phyloP scores from a whole-genome alignment of 1,284 basidiomycete species.

The Irpex sp. region DNA sequence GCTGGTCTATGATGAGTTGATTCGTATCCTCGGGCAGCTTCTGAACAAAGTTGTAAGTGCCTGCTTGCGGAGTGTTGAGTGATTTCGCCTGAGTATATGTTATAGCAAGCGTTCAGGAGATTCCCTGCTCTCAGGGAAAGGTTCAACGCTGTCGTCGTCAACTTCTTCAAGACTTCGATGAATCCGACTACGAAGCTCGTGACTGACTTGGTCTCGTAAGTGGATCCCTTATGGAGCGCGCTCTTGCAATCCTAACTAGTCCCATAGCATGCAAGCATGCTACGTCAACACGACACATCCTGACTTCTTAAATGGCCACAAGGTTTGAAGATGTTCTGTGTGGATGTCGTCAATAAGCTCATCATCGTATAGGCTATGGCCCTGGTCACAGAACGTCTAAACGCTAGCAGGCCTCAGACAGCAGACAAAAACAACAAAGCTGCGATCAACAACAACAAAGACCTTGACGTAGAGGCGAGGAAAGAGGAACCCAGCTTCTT shows the following conservation, averaged over 20 bases:
- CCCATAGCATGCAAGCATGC: conserved; percentile 85
- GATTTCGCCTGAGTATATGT: conserved; percentile 4
- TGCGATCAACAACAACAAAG: conserved; percentile 87
- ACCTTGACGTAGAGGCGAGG: conserved; percentile 87
- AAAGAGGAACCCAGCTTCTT: conserved; percentile 94
- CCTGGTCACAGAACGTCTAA: conserved; percentile 84
- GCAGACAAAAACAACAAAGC: conserved; percentile 76
- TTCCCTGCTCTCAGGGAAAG: conserved; percentile 93
- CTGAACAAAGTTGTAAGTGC: conserved; percentile 79
- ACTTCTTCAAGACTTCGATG: conserved; percentile 96
- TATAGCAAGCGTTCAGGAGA: conserved; percentile 88
- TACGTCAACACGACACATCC: conserved; percentile 99
- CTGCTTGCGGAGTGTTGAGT: conserved; percentile 1
- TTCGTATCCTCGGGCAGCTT: conserved; percentile 90
- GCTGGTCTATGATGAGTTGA: conserved; percentile 95
- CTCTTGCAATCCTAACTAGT: conserved; percentile 4
- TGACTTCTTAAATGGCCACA: conserved; percentile 96
- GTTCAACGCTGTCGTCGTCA: conserved; percentile 92
- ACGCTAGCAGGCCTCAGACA: conserved; percentile 67
- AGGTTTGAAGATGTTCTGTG: conserved; percentile 36
- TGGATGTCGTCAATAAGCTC: neutral
- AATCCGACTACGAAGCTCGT: conserved; percentile 93
- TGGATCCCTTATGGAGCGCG: neutral
- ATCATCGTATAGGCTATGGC: conserved; percentile 68
- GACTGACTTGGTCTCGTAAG: conserved; percentile 83